phyloP scores from a whole-genome alignment of 768 basidiomycete species.

The Collybiopsis confluens region DNA sequence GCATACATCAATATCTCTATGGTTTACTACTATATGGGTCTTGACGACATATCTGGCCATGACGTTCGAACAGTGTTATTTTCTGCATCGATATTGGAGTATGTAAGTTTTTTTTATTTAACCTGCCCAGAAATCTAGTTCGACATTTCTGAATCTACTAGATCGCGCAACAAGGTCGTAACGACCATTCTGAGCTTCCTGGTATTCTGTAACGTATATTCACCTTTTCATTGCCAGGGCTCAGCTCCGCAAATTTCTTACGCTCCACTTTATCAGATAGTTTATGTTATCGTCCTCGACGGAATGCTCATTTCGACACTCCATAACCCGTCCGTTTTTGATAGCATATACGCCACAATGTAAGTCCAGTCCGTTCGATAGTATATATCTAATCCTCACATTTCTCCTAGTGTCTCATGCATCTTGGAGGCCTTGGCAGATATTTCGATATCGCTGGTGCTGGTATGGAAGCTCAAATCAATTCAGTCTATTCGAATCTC shows the following conservation, averaged over 20 bases:
- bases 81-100: not conserved
- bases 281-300: not conserved
- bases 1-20: too few relatives aligned
- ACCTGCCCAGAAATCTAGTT: too few relatives aligned
- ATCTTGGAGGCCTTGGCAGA: not conserved
- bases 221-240: too few relatives aligned
- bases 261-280: not conserved
- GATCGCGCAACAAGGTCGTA: not conserved
- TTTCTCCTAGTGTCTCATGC: not conserved
- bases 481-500: not conserved
- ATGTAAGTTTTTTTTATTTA: not conserved
- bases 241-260: too few relatives aligned
- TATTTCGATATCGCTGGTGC: not conserved
- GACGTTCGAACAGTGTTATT: not conserved
- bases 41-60: not conserved
- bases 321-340: not conserved
- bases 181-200: not conserved
- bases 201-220: not conserved
- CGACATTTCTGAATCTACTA: too few relatives aligned
- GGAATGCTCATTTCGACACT: not conserved
- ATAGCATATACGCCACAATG: not conserved
- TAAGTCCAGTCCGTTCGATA: not conserved
- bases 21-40: not conserved
- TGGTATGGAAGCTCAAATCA: not conserved
- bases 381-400: not conserved